A percentile compares a stretch with the other conserved stretches of the same genome.
Conservation (phyloP, 139 green algal genomes). For the Chlamydomonas schloesseri region DNA sequence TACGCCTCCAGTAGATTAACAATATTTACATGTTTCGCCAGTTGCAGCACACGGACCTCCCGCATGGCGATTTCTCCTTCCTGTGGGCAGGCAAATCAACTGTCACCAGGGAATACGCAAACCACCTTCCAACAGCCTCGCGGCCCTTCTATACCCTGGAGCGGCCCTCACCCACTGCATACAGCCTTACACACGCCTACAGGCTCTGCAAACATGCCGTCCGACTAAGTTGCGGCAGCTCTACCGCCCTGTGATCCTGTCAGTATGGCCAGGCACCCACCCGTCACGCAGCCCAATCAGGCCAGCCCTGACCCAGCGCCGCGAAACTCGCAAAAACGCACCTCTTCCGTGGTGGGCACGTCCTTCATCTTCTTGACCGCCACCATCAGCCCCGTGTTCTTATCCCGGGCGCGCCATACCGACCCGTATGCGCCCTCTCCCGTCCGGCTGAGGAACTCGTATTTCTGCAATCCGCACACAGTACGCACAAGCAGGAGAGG, state of each 20-base stretch:
- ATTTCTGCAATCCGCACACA: neutral
- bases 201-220: too few relatives aligned
- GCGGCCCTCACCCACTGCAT: too few relatives aligned
- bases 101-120: too few relatives aligned
- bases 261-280: too few relatives aligned
- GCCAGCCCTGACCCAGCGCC: too few relatives aligned
- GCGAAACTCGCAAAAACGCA: neutral
- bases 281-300: too few relatives aligned
- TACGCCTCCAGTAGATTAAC: conserved; percentile 83
- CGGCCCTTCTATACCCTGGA: too few relatives aligned
- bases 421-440: conserved; percentile 43
- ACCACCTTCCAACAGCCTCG: too few relatives aligned
- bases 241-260: too few relatives aligned
- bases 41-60: conserved; percentile 74
- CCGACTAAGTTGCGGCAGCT: too few relatives aligned
- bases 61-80: conserved; percentile 75
- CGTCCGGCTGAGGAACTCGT: conserved; percentile 35
- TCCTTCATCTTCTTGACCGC: conserved; percentile 86
- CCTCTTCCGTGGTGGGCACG: conserved; percentile 17
- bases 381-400: conserved; percentile 65
- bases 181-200: too few relatives aligned
- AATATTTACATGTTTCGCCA: conserved; percentile 69
- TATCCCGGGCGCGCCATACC: conserved; percentile 73
- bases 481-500: neutral
- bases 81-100: too few relatives aligned